phyloP scores from a whole-genome alignment of 1,139 yeast species.

The Blastobotrys persicus region DNA sequence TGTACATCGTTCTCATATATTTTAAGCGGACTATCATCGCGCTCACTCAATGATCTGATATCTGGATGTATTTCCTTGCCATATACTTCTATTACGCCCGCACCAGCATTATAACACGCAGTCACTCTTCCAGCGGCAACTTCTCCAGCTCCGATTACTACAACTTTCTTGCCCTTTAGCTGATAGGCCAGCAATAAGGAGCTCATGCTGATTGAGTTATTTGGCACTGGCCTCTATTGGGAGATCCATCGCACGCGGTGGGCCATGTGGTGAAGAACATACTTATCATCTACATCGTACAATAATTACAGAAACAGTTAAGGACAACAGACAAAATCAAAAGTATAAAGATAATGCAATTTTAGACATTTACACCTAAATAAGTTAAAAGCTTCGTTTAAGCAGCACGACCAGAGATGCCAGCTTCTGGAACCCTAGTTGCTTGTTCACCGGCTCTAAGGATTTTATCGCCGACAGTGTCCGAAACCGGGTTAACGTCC shows the following conservation, averaged over 20 bases:
- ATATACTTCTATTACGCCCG: constrained; percentile 59
- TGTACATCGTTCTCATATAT: constrained; percentile 13
- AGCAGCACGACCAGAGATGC: constrained; percentile 36
- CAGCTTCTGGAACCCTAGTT: constrained; percentile 40
- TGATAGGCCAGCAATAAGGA: constrained; percentile 74
- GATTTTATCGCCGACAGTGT: constrained; percentile 51
- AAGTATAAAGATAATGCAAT: too few relatives aligned
- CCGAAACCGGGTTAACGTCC: constrained; percentile 51
- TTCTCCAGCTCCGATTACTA: constrained; percentile 80
- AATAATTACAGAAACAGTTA: too few relatives aligned
- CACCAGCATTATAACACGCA: constrained; percentile 67
- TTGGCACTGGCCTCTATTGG: neutral
- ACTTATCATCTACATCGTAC: too few relatives aligned
- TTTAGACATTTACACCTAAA: constrained; percentile 3
- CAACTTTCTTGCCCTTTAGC: constrained; percentile 59
- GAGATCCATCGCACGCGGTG: neutral
- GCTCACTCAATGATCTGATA: constrained; percentile 13
- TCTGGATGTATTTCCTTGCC: constrained; percentile 48
- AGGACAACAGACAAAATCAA: too few relatives aligned
- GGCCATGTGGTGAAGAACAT: too few relatives aligned
- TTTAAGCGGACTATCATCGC: constrained; percentile 21
- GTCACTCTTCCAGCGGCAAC: constrained; percentile 72
- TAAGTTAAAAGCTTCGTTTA: constrained; percentile 19
- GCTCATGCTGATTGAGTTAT: constrained; percentile 33
- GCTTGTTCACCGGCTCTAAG: constrained; percentile 63